A percentile compares a stretch with the other conserved stretches of the same genome.
Conservation (phyloP, 805 yeast species). For the Cyberlindnera japonica region DNA sequence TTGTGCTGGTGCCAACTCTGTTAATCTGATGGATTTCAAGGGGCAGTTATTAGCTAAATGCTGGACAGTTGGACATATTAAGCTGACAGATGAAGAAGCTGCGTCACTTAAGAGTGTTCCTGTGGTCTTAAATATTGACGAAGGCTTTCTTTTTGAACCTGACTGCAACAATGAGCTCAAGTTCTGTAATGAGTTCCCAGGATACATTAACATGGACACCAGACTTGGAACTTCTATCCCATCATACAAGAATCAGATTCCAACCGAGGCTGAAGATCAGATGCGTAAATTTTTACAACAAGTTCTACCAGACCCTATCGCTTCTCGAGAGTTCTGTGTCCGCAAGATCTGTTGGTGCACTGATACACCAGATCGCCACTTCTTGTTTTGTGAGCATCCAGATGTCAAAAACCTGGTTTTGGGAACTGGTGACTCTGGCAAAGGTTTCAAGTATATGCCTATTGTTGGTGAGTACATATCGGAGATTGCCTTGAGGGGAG, state of each 20-base stretch:
- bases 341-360: conserved; percentile 35
- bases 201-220: conserved; percentile 29
- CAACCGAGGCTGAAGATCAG: conserved; percentile 29
- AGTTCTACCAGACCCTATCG: conserved; percentile 28
- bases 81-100: conserved; percentile 32
- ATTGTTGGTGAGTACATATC: conserved; percentile 31
- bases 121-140: conserved; percentile 34
- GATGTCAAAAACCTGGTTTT: conserved; percentile 23
- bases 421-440: conserved; percentile 35
- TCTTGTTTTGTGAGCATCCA: conserved; percentile 30
- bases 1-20: conserved; percentile 36
- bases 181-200: conserved; percentile 38
- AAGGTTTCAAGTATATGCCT: conserved; percentile 35
- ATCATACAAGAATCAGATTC: conserved; percentile 26
- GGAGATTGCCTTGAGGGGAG: conserved; percentile 30
- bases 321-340: conserved; percentile 27
- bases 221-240: conserved; percentile 26
- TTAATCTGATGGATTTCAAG: conserved; percentile 31
- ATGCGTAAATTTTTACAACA: conserved; percentile 31
- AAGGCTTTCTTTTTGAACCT: conserved; percentile 40
- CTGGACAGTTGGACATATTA: conserved; percentile 39
- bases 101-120: conserved; percentile 29
- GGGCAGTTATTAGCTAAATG: conserved; percentile 36
- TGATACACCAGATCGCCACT: conserved; percentile 32
- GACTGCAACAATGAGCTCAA: conserved; percentile 33